Evolutionary conservation across 2,329 filamentous ascomycete species (phyloP).

Genomic region (Colletotrichum sp.): DNA sequence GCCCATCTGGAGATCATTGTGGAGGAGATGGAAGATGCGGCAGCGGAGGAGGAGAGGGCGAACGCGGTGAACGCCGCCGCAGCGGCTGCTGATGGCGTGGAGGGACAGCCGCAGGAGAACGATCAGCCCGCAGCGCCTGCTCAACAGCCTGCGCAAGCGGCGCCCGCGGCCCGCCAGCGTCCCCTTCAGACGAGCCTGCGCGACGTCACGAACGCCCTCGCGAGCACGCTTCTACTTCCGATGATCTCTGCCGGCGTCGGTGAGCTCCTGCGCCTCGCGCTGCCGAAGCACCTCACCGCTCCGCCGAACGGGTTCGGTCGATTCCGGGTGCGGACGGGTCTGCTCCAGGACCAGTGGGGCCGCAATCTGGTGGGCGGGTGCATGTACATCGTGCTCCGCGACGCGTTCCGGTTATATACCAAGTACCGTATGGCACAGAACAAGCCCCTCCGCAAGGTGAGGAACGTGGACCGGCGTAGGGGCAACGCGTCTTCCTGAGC

Average conservation of each 20-base stretch:
- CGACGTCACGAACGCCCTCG: constrained; percentile 53
- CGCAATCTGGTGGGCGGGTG: constrained; percentile 88
- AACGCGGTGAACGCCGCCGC: background rate
- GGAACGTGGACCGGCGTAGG: constrained; percentile 57
- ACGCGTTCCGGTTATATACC: constrained; percentile 64
- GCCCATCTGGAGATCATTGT: background rate
- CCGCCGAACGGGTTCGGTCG: constrained; percentile 30
- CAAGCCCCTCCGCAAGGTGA: constrained; percentile 57
- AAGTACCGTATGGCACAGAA: constrained; percentile 67
- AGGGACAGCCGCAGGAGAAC: constrained; percentile 14
- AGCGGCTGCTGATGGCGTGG: constrained; percentile 34
- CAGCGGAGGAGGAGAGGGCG: constrained; percentile 21
- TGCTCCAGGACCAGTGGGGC: constrained; percentile 87
- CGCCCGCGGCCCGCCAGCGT: constrained; percentile 25
- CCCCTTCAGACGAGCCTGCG: constrained; percentile 41
- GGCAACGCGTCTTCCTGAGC: constrained; percentile 13
- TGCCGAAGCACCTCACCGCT: constrained; percentile 73
- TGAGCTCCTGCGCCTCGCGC: constrained; percentile 69
- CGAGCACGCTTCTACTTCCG: constrained; percentile 75
- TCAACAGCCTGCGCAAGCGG: constrained; percentile 18
- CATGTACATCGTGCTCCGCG: constrained; percentile 84
- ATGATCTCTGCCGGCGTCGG: constrained; percentile 81
- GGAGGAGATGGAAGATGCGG: constrained; percentile 42
- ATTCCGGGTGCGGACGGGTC: constrained; percentile 52
- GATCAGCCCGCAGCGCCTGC: background rate